Percentiles rank a stretch among this genome's conserved stretches.
Conservation (phyloP, 2,329 filamentous ascomycete species). For the Ceratocystis eucalypticola region DNA sequence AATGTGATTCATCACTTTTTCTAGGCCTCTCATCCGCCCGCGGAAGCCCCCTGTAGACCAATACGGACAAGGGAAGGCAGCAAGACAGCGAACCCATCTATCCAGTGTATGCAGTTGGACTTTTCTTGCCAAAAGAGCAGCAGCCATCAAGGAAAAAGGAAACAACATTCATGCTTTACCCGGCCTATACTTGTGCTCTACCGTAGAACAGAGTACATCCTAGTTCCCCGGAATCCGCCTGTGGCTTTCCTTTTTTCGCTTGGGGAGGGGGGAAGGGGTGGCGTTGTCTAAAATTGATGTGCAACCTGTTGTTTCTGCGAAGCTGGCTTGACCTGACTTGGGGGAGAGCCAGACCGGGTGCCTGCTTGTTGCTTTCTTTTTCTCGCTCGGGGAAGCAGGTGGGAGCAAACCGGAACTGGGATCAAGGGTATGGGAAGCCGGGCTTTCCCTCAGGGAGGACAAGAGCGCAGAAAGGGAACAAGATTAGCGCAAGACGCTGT, state of each 20-base stretch:
- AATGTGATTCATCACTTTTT: neutral
- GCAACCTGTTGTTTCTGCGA: neutral
- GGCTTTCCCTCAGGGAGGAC: no score
- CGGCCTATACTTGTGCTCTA: neutral
- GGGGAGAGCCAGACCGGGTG: neutral
- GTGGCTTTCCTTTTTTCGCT: neutral
- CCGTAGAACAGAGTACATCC: neutral
- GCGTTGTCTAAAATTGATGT: neutral
- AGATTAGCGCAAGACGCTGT: neutral
- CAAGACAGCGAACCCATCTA: no score
- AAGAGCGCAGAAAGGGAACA: no score
- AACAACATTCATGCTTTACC: neutral
- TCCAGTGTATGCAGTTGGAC: neutral
- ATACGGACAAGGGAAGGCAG: no score
- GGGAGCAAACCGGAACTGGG: neutral
- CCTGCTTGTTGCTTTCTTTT: neutral
- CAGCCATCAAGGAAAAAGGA: neutral
- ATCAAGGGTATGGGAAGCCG: neutral
- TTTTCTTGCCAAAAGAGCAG: neutral
- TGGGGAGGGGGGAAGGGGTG: neutral
- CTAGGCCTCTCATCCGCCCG: no score
- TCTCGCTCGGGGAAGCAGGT: conserved; percentile 2
- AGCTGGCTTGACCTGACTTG: neutral
- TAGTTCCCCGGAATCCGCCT: neutral
- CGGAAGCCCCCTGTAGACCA: no score